Percentiles rank a stretch among this genome's conserved stretches.
phyloP scores from a whole-genome alignment of 208 protist genomes.

The Leishmania tropica region DNA sequence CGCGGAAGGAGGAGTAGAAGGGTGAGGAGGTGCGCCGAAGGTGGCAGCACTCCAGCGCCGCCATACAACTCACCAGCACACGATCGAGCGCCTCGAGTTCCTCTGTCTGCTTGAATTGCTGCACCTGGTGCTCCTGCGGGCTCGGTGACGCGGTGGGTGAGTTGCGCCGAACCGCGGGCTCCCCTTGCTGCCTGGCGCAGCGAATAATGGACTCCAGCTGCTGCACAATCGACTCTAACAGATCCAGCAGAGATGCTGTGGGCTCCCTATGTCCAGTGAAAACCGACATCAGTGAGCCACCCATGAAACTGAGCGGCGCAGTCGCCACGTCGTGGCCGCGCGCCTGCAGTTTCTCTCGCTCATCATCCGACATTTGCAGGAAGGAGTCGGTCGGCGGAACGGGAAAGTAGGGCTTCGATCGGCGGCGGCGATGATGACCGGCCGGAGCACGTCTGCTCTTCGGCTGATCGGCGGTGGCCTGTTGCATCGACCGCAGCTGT shows the following conservation, averaged over 20 bases:
- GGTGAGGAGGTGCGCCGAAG: background rate
- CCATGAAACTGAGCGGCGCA: background rate
- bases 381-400: background rate
- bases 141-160: background rate
- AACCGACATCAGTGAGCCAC: no score
- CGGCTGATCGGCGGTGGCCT: background rate
- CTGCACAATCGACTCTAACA: slow-evolving; percentile 8
- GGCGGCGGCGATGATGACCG: background rate
- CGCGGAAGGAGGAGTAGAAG: background rate
- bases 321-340: background rate
- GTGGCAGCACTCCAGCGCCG: slow-evolving; percentile 13
- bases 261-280: background rate
- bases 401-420: background rate
- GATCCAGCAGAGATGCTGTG: background rate
- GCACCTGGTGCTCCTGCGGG: background rate
- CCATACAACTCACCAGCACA: slow-evolving; percentile 15
- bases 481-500: background rate
- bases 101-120: background rate
- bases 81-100: slow-evolving; percentile 17
- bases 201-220: slow-evolving; percentile 5
- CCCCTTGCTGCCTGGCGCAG: background rate
- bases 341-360: background rate
- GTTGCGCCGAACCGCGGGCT: no score
- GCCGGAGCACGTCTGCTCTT: no score
- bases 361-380: background rate